Percentiles rank a stretch among this genome's conserved stretches.
Conservation (phyloP, 352 stramenopile genomes). For the Phytophthora sp. region DNA sequence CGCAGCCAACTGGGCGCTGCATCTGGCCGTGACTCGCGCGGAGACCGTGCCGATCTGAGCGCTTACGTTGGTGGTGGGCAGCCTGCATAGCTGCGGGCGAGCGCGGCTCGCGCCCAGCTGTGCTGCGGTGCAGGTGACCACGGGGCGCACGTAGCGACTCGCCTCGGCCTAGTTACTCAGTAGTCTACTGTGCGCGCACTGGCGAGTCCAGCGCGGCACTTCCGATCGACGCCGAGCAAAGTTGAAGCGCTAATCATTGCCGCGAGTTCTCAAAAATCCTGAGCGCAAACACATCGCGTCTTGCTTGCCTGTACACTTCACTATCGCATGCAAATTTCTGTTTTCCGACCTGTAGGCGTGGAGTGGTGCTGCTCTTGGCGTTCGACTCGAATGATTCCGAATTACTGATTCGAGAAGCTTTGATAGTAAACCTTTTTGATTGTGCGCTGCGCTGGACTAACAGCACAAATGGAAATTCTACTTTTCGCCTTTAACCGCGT, state of each 20-base stretch:
- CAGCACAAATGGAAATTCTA: no score
- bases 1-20: neutral
- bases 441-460: no score
- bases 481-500: neutral
- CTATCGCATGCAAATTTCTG: constrained; percentile 15
- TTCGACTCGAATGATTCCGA: no score
- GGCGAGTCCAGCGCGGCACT: no score
- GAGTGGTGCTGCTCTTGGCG: no score
- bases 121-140: neutral
- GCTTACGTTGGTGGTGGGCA: neutral
- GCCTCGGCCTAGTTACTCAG: no score
- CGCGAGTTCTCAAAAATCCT: constrained; percentile 15
- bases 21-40: no score
- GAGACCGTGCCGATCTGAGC: neutral
- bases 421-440: no score
- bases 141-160: neutral
- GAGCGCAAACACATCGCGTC: constrained; percentile 21
- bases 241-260: constrained; percentile 20
- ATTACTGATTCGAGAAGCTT: no score
- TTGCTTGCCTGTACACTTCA: constrained; percentile 4
- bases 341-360: no score
- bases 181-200: no score
- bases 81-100: neutral
- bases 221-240: constrained; percentile 13
- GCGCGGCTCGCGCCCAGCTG: neutral